A percentile compares a stretch with the other conserved stretches of the same genome.
Evolutionary conservation across 1,284 basidiomycete genomes (phyloP).

Genomic region (Boletus semigastroideus): DNA sequence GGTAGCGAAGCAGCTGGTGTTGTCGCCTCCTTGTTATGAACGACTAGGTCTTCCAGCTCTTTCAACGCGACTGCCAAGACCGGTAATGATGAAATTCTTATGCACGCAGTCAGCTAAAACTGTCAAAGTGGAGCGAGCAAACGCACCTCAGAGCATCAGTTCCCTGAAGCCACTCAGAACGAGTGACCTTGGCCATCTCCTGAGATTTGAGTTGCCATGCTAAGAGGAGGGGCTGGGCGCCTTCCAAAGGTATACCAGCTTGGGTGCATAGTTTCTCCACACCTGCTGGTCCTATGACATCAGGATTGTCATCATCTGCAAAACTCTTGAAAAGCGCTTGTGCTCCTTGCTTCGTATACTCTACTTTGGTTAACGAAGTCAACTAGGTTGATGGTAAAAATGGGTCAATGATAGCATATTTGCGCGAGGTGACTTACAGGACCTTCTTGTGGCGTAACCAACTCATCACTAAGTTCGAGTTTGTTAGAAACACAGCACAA

Average conservation of each 20-base stretch:
- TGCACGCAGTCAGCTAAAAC: conserved; percentile 9
- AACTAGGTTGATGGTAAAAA: conserved; percentile 1
- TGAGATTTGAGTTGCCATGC: conserved; percentile 68
- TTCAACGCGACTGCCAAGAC: conserved; percentile 49
- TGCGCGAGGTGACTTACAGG: conserved; percentile 16
- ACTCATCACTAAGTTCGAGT: conserved; percentile 46
- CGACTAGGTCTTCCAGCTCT: conserved; percentile 63
- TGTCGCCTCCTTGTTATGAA: conserved; percentile 46
- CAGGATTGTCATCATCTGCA: conserved; percentile 56
- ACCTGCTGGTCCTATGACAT: conserved; percentile 64
- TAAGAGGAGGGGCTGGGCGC: conserved; percentile 64
- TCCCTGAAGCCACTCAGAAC: conserved; percentile 67
- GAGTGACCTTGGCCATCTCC: conserved; percentile 69
- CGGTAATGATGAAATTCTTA: conserved; percentile 58
- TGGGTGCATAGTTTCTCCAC: conserved; percentile 66
- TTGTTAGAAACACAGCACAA: conserved; percentile 55
- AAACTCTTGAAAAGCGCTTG: conserved; percentile 60
- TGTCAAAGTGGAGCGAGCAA: not conserved
- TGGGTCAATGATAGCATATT: conserved; percentile 1
- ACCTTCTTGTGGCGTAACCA: conserved; percentile 28
- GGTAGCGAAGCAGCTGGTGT: conserved; percentile 16
- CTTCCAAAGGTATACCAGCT: conserved; percentile 65
- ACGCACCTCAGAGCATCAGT: conserved; percentile 53
- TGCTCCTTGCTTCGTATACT: conserved; percentile 52
- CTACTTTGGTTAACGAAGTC: conserved; percentile 32